Base-by-base conservation (phyloP, 441 rosid species). In the Eutrema salsugineum region DNA sequence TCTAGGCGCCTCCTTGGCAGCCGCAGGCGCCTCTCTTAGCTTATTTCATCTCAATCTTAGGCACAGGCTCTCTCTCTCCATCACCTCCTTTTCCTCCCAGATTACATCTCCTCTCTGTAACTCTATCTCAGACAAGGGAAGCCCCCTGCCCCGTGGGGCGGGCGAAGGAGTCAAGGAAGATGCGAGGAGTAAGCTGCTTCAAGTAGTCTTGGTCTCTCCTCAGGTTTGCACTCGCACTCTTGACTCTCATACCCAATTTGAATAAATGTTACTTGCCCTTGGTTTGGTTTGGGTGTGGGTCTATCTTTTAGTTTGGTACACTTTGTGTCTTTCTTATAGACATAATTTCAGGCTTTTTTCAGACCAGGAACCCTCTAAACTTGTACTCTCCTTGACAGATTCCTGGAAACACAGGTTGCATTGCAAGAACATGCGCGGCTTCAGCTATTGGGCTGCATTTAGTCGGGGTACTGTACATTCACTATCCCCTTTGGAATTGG, bases 381-480 rank as follows among this genome's bases (percentile, higher is more conserved):
- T 77, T 76, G 32, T 76, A 55, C 72, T 75, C 63, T 80, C 53
- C 77, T 81, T 74, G 75, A 71, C 88, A 94, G 99, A 94, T 91
- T 79, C 97, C 97, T 68, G 97, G 99, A 51, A 94, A 94, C 69
- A 89, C 94, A 38, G 97, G 99, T 70, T 91, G 97, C 91, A 91
- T 91, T 76, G 99, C 97, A 28, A 90, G 97, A 85, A 94, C 97
- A 65, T 94, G 99, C 77, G 99, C 97, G 2, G 97, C 97, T n/a
- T 84, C 99, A 32, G 88, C 95, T 44, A 90, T 86, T 68, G 94
- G 92, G 27, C 85, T 91, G 53, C 99, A 94, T 85, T 85, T 94
- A 66, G 97, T 91, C 54, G 95, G 87, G 89, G 95, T 89, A 67
- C 14, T 88, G 95, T 89, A 67, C 14, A 10, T 6, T 54, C 9